phyloP scores from a whole-genome alignment of 2,329 filamentous ascomycete species.

The Cladorrhinum sp. region DNA sequence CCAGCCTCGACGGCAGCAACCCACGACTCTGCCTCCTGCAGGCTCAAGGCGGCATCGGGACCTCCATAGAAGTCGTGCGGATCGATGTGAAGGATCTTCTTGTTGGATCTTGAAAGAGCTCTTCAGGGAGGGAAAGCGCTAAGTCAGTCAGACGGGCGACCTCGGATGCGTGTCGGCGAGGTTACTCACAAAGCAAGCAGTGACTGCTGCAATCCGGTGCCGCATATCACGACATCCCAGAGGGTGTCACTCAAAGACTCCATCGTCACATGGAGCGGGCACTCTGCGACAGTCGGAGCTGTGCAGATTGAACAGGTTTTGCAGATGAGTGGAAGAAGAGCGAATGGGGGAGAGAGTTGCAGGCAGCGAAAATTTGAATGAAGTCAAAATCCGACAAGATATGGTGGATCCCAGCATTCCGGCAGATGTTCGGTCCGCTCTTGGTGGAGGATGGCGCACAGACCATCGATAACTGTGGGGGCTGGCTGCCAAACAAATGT shows the following conservation, averaged over 20 bases:
- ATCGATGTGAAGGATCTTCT: constrained; percentile 88
- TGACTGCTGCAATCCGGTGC: constrained; percentile 75
- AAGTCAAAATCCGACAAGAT: constrained; percentile 13
- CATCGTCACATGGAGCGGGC: constrained; percentile 46
- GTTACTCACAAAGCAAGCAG: constrained; percentile 70
- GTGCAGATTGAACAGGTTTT: constrained; percentile 5
- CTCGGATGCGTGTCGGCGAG: constrained; percentile 17
- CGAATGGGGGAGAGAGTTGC: constrained; percentile 4
- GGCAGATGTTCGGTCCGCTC: constrained; percentile 20
- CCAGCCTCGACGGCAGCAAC: constrained; percentile 41
- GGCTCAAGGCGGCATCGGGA: constrained; percentile 76
- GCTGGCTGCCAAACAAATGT: constrained; percentile 2
- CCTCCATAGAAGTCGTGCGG: constrained; percentile 86
- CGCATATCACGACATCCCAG: constrained; percentile 78
- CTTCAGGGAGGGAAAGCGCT: constrained; percentile 56
- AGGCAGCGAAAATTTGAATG: constrained; percentile 26
- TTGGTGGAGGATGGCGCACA: constrained; percentile 15
- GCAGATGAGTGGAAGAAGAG: constrained; percentile 6
- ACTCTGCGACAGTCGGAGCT: constrained; percentile 9
- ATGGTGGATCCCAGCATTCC: constrained; percentile 4
- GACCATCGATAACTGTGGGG: background rate
- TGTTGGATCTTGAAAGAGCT: constrained; percentile 85
- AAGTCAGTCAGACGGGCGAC: constrained; percentile 67
- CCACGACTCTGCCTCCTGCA: constrained; percentile 80
- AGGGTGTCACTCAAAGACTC: constrained; percentile 69